Evolutionary conservation across 345 rosid species (phyloP).

Genomic region (Theobroma cacao): DNA sequence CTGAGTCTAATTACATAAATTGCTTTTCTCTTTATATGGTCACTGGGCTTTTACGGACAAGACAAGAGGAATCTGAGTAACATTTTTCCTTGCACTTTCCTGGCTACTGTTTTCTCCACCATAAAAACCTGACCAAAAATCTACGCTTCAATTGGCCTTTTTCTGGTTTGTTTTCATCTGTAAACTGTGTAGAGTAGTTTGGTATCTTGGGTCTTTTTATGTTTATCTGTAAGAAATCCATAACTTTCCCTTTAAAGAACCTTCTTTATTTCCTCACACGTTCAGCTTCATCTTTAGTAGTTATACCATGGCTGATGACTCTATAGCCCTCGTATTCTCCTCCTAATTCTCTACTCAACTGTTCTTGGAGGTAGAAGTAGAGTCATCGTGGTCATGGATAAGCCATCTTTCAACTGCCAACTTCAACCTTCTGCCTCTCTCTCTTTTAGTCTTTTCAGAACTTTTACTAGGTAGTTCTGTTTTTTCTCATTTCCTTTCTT

Average conservation of each 20-base stretch:
- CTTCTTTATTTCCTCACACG: background rate
- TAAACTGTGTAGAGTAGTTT: conserved; percentile 8
- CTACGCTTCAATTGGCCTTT: background rate
- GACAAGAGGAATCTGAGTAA: conserved; percentile 13
- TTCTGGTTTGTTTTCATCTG: conserved; percentile 21
- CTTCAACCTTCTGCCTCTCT: conserved; percentile 7
- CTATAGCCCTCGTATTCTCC: background rate
- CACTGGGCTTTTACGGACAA: conserved; percentile 20
- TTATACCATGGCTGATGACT: background rate
- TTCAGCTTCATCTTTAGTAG: background rate
- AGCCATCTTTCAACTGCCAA: background rate
- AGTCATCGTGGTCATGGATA: background rate
- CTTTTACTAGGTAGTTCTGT: background rate
- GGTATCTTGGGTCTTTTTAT: background rate
- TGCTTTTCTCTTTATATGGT: background rate
- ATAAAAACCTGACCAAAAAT: conserved; percentile 5
- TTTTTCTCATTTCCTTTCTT: background rate
- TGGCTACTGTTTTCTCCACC: conserved; percentile 29
- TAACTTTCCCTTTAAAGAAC: background rate
- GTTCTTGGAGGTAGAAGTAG: background rate
- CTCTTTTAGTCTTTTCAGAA: background rate
- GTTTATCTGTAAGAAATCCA: background rate
- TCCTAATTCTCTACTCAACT: background rate
- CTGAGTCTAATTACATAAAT: background rate
- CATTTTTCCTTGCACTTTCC: background rate